Base-by-base conservation (phyloP, 2,329 filamentous ascomycete genomes). In the Westerdykella aurantiaca region DNA sequence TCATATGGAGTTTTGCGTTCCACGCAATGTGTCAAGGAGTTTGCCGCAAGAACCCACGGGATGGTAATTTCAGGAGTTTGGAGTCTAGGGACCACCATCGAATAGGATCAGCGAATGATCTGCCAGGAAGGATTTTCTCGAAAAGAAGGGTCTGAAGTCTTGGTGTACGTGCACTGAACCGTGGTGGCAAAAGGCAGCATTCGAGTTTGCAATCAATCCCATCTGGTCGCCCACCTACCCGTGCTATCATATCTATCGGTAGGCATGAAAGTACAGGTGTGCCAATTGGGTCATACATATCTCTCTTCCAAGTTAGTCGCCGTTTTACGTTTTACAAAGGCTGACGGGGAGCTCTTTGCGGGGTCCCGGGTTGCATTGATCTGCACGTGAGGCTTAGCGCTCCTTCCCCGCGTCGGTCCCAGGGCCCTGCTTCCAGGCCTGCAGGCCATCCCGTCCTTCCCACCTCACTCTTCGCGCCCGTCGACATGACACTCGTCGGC, bases 331-430 rank as follows among this genome's bases (percentile, higher is more conserved):
- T 12, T 29, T 29, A 29, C 25, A 29, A 10, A 29, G 25, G 25
- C 25, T 29, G 25, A 29, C 25, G 11, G 25, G 25, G 18, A 21
- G 18, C 18, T 6, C 18, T 21, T 6, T 21, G 25, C 25, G 25
- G 25, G 25, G 25, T 29, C 25, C 25, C 25, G 25, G 7, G 25
- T 9, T 10, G 11, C 9, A 9, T 29, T 12, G 22, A 40, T 43
- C 42, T 40, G 48, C 52, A 57, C 51, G 50, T 57, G 55, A 53
- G 51, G 46, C 42, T 38, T 56, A 57, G 53, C 49, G 52, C 40
- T 29, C 42, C 38, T 53, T 58, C 60, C 59, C 57, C 59, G 57
- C 57, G 50, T 49, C 47, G 52, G 46, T 46, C 45, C 42, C 47
- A 48, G 41, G 11, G 25, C 25, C 25, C 4, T 29, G 25, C 25